phyloP scores from a whole-genome alignment of 768 basidiomycete species.

The Pholiota microspora region DNA sequence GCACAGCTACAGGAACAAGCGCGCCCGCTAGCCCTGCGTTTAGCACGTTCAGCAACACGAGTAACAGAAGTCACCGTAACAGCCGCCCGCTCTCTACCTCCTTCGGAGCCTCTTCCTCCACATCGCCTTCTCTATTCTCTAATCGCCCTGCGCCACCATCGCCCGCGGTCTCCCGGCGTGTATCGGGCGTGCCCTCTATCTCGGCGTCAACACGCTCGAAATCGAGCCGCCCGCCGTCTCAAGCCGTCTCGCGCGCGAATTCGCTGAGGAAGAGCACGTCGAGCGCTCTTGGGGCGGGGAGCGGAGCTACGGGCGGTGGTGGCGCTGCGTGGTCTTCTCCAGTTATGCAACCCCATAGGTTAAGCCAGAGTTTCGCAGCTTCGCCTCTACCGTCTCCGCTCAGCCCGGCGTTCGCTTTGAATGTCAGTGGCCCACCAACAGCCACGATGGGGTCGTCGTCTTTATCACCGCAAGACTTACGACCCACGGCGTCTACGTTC shows the following conservation, averaged over 20 bases:
- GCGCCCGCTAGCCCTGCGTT: slow-evolving; percentile 14
- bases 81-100: slow-evolving; percentile 1
- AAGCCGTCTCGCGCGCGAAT: slow-evolving; percentile 23
- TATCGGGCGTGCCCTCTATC: slow-evolving; percentile 34
- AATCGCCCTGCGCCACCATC: slow-evolving; percentile 62
- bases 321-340: slow-evolving; percentile 13
- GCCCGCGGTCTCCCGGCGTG: slow-evolving; percentile 48
- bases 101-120: not conserved
- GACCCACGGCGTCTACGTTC: slow-evolving; percentile 7
- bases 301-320: too few relatives aligned
- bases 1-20: not conserved
- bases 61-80: not conserved
- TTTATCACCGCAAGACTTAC: too few relatives aligned
- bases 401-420: slow-evolving; percentile 11
- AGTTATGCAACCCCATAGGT: slow-evolving; percentile 17
- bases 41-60: slow-evolving; percentile 13
- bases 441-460: too few relatives aligned
- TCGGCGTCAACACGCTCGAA: slow-evolving; percentile 23
- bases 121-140: slow-evolving; percentile 24
- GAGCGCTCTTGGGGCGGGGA: too few relatives aligned
- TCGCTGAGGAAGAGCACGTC: slow-evolving; percentile 16
- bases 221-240: slow-evolving; percentile 26
- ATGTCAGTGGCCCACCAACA: not conserved
- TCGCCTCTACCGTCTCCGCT: slow-evolving; percentile 13
- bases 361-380: slow-evolving; percentile 10